Base-by-base conservation (phyloP, 768 basidiomycete species). In the Macrolepiota albuminosa region DNA sequence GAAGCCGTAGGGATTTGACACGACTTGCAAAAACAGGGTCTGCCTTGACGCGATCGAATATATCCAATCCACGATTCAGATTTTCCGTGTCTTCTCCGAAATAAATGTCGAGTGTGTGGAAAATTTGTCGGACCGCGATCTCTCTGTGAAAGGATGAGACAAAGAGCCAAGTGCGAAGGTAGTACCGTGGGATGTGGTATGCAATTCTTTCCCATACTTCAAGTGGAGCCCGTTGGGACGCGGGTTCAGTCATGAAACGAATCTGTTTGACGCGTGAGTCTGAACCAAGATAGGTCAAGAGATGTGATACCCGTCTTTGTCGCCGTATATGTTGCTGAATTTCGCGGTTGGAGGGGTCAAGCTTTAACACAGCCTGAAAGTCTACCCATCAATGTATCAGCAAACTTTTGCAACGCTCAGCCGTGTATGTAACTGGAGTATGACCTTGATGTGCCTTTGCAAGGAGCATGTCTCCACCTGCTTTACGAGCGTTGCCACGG, bases 121-220 rank as follows among this genome's bases (percentile, higher is more conserved):
- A 89, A 58, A 88, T 84, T 64, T 79, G 77, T 31, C 84, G 81
- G 16, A 81, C 76, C 26, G 86, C 86, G 43, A 89, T 86, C 61
- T 84, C 81, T 42, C 84, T 76, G 66, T 87, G 83, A 67, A 85
- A 86, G 2, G 81, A 71, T 3, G 86, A 87, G 31, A 88, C 78
- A 57, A 78, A 86, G 43, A 88, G 78, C 86, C 85, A 89, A 16
- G 79, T 81, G n/a, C 87, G 81, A 34, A 89, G 81, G 68, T 87
- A 81, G 63, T 84, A 83, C 16, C 86, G 81, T 7, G 87, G 85
- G 45, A 83, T 84, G 62, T 81, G 79, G 54, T 74, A 70, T 6
- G 86, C 86, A 46, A 89, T 84, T 14, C 80, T 76, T 63, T 85
- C 84, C 86, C 87, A 89, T 45, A 89, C 78, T 72, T 89, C 87